Percentiles rank a stretch among this genome's conserved stretches.
Conservation (phyloP, 495 filamentous ascomycete genomes). For the Tuber microsphaerosporum region DNA sequence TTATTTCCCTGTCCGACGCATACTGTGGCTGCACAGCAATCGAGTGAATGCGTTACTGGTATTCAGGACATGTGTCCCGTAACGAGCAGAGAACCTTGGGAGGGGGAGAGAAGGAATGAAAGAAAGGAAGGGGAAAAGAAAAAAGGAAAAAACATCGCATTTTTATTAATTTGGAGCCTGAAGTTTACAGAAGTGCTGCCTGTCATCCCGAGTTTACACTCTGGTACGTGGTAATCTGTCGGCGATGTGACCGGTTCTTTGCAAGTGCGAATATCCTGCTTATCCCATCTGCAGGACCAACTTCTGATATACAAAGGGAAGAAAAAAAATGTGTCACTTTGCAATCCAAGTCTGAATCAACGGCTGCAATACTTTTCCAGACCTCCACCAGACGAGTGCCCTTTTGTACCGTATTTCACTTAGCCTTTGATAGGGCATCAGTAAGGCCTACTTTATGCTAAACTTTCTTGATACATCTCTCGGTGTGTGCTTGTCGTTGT, state of each 20-base stretch:
- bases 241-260: constrained; percentile 6
- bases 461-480: background rate
- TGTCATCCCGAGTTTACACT: background rate
- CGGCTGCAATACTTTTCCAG: background rate
- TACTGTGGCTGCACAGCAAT: background rate
- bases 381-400: background rate
- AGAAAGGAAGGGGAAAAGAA: background rate
- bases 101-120: background rate
- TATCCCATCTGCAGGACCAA: background rate
- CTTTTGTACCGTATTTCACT: background rate
- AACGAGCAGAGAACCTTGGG: background rate
- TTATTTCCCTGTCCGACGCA: background rate
- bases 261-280: constrained; percentile 6
- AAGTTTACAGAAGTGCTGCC: background rate
- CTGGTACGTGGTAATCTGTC: constrained; percentile 3
- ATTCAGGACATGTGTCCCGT: background rate
- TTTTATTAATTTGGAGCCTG: background rate
- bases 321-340: background rate
- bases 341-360: background rate
- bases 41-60: background rate
- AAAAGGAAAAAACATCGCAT: background rate
- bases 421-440: background rate
- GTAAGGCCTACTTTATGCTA: background rate
- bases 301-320: background rate
- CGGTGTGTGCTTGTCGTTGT: background rate